Base-by-base conservation (phyloP, 129 eudicot genomes). In the Gnaphalium uliginosum region DNA sequence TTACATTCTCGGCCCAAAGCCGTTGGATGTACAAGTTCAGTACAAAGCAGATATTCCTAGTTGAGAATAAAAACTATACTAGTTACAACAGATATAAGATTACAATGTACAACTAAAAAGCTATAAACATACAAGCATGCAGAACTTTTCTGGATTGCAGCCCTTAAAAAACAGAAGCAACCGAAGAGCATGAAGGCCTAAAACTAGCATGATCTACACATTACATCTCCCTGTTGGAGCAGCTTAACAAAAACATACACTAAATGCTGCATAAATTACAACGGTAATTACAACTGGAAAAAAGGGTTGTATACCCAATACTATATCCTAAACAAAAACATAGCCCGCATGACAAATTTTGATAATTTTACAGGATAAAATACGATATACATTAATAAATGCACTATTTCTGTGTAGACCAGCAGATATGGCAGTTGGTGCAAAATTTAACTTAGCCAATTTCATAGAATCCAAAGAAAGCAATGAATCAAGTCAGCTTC, bases 401-500 rank as follows among this genome's bases (percentile, higher is more conserved):
- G 53, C 53, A 46, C 17, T 46, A 46, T 66, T 70, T 66, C 39
- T 61, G 66, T 71, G 79, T 71, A 79, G 77, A 79, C 48, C 57
- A 67, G 61, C 61, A 56, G 61, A n/a, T 56, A 56, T 56, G 26
- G 61, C 26, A 56, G 83, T 79, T 43, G 78, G 70, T 64, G 69
- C 41, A 78, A 68, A 68, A 74, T 54, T 67, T 78, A 70, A 83
- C 81, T 73, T 71, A 74, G 80, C 84, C 83, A 80, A 68, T 81
- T 87, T 79, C 92, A 89, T 74, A 84, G 53, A 46, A 46, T 46
- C 53, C 53, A 46, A 46, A 46, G 53, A 46, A 46, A 85, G 83
- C 79, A 81, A 83, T 76, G 85, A 79, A 79, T 79, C 79, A 79
- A 83, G 78, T 76, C 85, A 48, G 81, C 89, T 86, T 89, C 88